Conservation (phyloP, 768 basidiomycete species). For the Cystoderma amianthinum region DNA sequence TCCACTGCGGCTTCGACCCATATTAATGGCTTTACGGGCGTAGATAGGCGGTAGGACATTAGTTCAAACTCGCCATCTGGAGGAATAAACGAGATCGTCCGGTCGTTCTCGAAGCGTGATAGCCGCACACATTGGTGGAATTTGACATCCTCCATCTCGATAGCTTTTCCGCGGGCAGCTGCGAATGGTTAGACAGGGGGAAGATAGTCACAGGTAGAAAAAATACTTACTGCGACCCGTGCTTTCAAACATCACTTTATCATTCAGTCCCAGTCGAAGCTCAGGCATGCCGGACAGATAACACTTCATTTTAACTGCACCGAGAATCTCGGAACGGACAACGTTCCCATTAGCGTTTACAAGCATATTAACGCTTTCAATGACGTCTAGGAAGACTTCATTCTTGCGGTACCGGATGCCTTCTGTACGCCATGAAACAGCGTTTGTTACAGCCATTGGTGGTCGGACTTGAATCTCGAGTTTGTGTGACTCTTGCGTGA, state of each 20-base stretch:
- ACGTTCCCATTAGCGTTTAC: conserved; percentile 97
- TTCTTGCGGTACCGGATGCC: conserved; percentile 98
- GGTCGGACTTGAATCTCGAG: conserved; percentile 89
- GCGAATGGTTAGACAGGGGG: conserved; percentile 5
- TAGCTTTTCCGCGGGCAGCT: conserved; percentile 93
- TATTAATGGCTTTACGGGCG: conserved; percentile 93
- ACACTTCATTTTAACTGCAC: conserved; percentile 99
- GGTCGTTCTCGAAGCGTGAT: conserved; percentile 95
- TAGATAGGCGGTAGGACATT: conserved; percentile 95
- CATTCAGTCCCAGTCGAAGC: conserved; percentile 89
- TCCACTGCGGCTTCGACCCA: conserved; percentile 98
- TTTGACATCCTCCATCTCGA: conserved; percentile 99
- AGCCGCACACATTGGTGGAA: conserved; percentile 99
- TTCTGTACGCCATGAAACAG: conserved; percentile 97
- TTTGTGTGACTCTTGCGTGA: conserved; percentile 98
- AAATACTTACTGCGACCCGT: conserved; percentile 80
- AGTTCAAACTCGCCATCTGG: conserved; percentile 99
- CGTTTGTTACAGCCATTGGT: conserved; percentile 96
- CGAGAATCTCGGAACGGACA: conserved; percentile 93
- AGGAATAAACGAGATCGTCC: conserved; percentile 98
- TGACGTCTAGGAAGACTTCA: conserved; percentile 97
- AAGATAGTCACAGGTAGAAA: not conserved
- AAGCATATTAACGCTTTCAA: conserved; percentile 94
- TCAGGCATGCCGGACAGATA: conserved; percentile 99
- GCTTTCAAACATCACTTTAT: conserved; percentile 99